Percentiles rank a stretch among this genome's conserved stretches.
phyloP scores from a whole-genome alignment of 306 rosid species.

The Comarum palustre region DNA sequence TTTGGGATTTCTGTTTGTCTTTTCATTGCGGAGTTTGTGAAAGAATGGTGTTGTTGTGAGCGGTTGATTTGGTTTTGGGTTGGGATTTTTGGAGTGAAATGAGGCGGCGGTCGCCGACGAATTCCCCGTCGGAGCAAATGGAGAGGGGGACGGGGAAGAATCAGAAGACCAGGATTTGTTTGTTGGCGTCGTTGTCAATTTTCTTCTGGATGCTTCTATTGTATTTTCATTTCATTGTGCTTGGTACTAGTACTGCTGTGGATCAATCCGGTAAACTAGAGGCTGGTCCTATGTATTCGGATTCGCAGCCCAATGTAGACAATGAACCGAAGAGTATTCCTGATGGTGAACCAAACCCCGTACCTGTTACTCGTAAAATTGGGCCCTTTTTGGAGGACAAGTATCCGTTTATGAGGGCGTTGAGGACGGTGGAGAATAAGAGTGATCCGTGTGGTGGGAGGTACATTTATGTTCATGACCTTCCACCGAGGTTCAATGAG shows the following conservation, averaged over 20 bases:
- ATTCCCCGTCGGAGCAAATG: slow-evolving; percentile 54
- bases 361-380: neutral
- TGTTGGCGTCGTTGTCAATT: slow-evolving; percentile 55
- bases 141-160: slow-evolving; percentile 67
- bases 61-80: neutral
- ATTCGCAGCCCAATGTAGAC: slow-evolving; percentile 9
- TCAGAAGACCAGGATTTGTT: slow-evolving; percentile 61
- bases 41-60: slow-evolving; percentile 24
- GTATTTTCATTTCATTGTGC: slow-evolving; percentile 77
- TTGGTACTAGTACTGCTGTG: slow-evolving; percentile 28
- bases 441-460: slow-evolving; percentile 98
- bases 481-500: slow-evolving; percentile 89
- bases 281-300: slow-evolving; percentile 29
- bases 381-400: neutral
- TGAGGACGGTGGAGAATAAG: slow-evolving; percentile 71
- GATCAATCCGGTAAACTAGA: slow-evolving; percentile 34
- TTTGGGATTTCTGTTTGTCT: neutral
- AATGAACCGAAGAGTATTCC: neutral
- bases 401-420: slow-evolving; percentile 63
- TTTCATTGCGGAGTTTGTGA: slow-evolving; percentile 5
- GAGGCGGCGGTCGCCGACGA: slow-evolving; percentile 74
- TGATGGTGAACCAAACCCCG: slow-evolving; percentile 12
- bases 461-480: slow-evolving; percentile 83
- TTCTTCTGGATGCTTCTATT: slow-evolving; percentile 72
- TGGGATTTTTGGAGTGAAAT: slow-evolving; percentile 42